Percentiles rank a stretch among this genome's conserved stretches.
Evolutionary conservation across 2,329 filamentous ascomycete genomes (phyloP).

Genomic region (Talaromyces albobiverticillius): DNA sequence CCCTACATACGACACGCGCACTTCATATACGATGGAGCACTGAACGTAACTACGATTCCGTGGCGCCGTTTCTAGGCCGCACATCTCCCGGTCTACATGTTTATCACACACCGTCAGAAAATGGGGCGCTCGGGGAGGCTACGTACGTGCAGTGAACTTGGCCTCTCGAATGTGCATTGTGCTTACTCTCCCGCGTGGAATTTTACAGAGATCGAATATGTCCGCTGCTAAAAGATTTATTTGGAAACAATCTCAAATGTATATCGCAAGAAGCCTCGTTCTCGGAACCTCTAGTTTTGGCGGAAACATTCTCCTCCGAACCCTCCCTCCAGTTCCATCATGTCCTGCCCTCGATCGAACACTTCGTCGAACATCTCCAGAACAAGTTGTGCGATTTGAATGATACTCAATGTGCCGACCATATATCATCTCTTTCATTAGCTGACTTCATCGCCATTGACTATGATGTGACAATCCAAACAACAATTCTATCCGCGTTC

Average conservation of each 20-base stretch:
- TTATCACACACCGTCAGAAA: constrained; percentile 61
- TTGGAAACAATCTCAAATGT: constrained; percentile 58
- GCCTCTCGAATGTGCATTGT: not conserved
- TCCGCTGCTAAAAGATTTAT: constrained; percentile 54
- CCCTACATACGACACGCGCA: constrained; percentile 65
- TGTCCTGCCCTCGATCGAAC: constrained; percentile 55
- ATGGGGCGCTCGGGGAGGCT: constrained; percentile 28
- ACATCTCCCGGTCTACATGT: constrained; percentile 79
- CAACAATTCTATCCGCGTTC: constrained; percentile 62
- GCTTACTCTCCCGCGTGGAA: constrained; percentile 2
- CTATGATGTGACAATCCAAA: constrained; percentile 66
- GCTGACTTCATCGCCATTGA: constrained; percentile 73
- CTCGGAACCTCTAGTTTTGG: constrained; percentile 55
- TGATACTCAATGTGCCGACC: constrained; percentile 50
- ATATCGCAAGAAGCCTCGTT: constrained; percentile 56
- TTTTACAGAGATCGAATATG: constrained; percentile 53
- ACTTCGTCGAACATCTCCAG: constrained; percentile 55
- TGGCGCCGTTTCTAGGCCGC: constrained; percentile 71
- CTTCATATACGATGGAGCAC: constrained; percentile 79
- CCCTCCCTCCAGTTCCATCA: constrained; percentile 70
- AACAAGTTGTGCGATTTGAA: constrained; percentile 50
- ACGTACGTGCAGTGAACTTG: constrained; percentile 28
- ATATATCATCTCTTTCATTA: constrained; percentile 46
- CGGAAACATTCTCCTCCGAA: constrained; percentile 60
- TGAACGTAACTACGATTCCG: constrained; percentile 53